Evolutionary conservation across 164 flowering plant species (phyloP).

Genomic region (Malania oleifera): DNA sequence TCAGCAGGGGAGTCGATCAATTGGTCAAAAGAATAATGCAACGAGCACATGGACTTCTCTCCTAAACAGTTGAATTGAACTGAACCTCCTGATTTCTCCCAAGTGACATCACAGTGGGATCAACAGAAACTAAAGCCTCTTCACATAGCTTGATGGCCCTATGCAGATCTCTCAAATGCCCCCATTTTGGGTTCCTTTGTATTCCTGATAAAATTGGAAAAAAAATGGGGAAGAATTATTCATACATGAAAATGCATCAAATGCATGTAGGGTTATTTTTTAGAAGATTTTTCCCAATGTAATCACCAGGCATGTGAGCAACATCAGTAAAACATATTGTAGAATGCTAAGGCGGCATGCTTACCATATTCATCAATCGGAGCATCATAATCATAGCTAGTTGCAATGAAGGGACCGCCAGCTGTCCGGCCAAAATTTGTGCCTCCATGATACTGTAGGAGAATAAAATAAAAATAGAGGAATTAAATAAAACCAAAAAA

Average conservation of each 20-base stretch:
- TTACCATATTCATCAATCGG: constrained; percentile 60
- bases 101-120: constrained; percentile 48
- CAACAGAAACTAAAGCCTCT: constrained; percentile 66
- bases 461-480: background rate
- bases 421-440: constrained; percentile 60
- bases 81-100: constrained; percentile 69
- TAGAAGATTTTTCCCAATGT: too few relatives aligned
- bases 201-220: constrained; percentile 39
- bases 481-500: background rate
- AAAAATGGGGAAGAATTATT: too few relatives aligned
- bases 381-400: constrained; percentile 64
- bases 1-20: background rate
- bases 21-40: background rate
- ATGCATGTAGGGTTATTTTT: too few relatives aligned
- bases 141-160: constrained; percentile 79
- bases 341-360: background rate
- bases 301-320: background rate
- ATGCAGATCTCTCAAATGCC: constrained; percentile 82
- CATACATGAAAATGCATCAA: too few relatives aligned
- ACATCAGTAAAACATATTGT: background rate
- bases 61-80: background rate
- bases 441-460: constrained; percentile 57
- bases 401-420: constrained; percentile 54
- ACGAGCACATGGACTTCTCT: background rate
- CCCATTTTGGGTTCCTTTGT: constrained; percentile 71